Conservation (phyloP, 1,284 basidiomycete species). For the Trametes versicolor region DNA sequence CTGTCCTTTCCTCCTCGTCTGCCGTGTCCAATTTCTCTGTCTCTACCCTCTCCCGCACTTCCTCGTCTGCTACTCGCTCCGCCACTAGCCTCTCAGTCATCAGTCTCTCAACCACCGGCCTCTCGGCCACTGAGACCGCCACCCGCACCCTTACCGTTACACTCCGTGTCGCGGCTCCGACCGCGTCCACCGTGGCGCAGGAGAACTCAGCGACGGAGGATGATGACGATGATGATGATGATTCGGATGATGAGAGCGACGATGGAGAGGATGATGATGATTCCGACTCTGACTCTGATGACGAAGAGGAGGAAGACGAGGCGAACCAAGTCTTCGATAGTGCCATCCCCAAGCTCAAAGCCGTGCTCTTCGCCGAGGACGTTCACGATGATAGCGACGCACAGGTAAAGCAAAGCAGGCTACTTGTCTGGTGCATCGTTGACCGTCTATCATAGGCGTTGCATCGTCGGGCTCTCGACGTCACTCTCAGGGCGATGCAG, state of each 20-base stretch:
- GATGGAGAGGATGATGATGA: constrained; percentile 1
- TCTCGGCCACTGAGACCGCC: background rate
- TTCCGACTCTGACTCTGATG: constrained; percentile 4
- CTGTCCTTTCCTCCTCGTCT: constrained; percentile 15
- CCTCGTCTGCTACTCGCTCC: constrained; percentile 18
- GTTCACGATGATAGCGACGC: background rate
- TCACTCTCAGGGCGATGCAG: constrained; percentile 9
- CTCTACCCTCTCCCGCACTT: constrained; percentile 12
- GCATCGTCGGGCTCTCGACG: background rate
- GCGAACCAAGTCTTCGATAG: constrained; percentile 9
- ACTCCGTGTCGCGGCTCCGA: constrained; percentile 17
- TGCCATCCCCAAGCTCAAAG: background rate
- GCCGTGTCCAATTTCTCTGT: constrained; percentile 16
- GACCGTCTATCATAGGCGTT: background rate
- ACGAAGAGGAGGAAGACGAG: constrained; percentile 27
- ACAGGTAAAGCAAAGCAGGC: background rate
- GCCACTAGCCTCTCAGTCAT: background rate
- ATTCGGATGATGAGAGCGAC: constrained; percentile 22
- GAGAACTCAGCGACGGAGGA: constrained; percentile 7
- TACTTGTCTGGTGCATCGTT: background rate
- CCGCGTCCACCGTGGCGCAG: constrained; percentile 12
- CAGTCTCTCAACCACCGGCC: background rate
- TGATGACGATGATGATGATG: constrained; percentile 4
- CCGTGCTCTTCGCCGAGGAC: constrained; percentile 4
- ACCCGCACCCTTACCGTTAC: constrained; percentile 24